Percentiles rank a stretch among this genome's conserved stretches.
phyloP scores from a whole-genome alignment of 176 grass and related monocot genomes.

The Melocanna baccifera region DNA sequence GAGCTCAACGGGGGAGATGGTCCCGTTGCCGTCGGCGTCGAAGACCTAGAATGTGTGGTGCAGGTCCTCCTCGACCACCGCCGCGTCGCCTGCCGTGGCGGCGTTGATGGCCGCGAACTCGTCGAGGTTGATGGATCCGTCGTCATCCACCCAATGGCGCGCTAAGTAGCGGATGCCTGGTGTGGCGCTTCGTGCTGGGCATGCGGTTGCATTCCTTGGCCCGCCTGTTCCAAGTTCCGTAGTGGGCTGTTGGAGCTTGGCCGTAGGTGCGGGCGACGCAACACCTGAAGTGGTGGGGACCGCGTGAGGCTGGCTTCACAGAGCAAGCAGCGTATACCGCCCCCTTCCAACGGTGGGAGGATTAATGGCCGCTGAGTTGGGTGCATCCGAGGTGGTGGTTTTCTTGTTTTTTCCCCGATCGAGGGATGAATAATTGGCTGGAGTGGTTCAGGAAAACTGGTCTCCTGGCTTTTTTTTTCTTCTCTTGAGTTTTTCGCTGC shows the following conservation, averaged over 20 bases:
- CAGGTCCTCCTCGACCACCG: constrained; percentile 66
- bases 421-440: constrained; percentile 35
- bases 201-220: too few species aligned
- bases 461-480: too few species aligned
- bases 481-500: too few species aligned
- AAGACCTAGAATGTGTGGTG: constrained; percentile 75
- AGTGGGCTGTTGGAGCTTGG: too few species aligned
- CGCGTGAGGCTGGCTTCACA: background rate
- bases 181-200: too few species aligned
- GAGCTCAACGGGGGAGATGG: constrained; percentile 79
- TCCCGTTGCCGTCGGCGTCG: constrained; percentile 68
- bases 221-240: too few species aligned
- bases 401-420: constrained; percentile 6
- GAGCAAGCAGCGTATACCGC: too few species aligned
- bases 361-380: constrained; percentile 52
- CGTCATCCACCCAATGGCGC: too few species aligned
- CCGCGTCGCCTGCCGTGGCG: background rate
- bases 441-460: constrained; percentile 37
- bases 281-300: background rate
- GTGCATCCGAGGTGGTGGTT: constrained; percentile 4
- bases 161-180: too few species aligned
- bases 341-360: too few species aligned
- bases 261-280: too few species aligned
- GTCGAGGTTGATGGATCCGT: constrained; percentile 68
- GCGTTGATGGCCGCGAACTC: constrained; percentile 75